Evolutionary conservation across 768 basidiomycete species (phyloP).

Genomic region (Melanogaster broomeanus): DNA sequence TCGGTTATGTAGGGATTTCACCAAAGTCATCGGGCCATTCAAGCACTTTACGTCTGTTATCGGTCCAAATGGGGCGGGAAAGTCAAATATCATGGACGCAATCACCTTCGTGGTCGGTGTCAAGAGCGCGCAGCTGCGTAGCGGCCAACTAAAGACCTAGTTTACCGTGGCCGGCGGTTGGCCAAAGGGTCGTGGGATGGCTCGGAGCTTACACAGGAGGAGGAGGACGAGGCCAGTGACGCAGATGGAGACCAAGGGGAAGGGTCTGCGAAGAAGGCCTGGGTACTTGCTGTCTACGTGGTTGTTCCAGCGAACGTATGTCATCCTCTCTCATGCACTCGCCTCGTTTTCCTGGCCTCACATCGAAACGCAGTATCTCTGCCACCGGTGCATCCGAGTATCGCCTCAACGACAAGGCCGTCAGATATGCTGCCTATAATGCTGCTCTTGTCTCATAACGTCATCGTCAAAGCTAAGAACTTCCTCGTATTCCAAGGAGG

Average conservation of each 20-base stretch:
- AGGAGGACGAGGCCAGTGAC: slow-evolving; percentile 49
- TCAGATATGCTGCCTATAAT: slow-evolving; percentile 92
- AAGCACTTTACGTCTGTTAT: slow-evolving; percentile 94
- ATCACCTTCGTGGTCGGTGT: slow-evolving; percentile 99
- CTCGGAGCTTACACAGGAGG: slow-evolving; percentile 42
- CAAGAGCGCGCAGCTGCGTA: slow-evolving; percentile 89
- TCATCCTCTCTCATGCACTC: slow-evolving; percentile 15
- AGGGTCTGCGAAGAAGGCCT: slow-evolving; percentile 88
- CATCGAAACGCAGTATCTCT: slow-evolving; percentile 65
- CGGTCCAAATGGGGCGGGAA: slow-evolving; percentile 98
- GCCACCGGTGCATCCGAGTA: slow-evolving; percentile 89
- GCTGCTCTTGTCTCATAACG: slow-evolving; percentile 86
- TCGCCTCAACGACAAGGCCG: slow-evolving; percentile 75
- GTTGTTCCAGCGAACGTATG: slow-evolving; percentile 91
- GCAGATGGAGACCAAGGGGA: slow-evolving; percentile 60
- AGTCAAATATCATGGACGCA: slow-evolving; percentile 99
- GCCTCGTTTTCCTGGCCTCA: background rate
- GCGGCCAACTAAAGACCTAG: slow-evolving; percentile 94
- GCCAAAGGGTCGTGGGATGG: slow-evolving; percentile 49
- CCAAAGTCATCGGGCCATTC: slow-evolving; percentile 88
- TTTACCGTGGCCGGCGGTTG: slow-evolving; percentile 87
- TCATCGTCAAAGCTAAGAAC: slow-evolving; percentile 98
- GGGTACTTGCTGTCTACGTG: slow-evolving; percentile 94
- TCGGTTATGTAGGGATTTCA: slow-evolving; percentile 56
- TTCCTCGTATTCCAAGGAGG: slow-evolving; percentile 99